Base-by-base conservation (phyloP, 495 filamentous ascomycete genomes). In the Neurospora sp. region DNA sequence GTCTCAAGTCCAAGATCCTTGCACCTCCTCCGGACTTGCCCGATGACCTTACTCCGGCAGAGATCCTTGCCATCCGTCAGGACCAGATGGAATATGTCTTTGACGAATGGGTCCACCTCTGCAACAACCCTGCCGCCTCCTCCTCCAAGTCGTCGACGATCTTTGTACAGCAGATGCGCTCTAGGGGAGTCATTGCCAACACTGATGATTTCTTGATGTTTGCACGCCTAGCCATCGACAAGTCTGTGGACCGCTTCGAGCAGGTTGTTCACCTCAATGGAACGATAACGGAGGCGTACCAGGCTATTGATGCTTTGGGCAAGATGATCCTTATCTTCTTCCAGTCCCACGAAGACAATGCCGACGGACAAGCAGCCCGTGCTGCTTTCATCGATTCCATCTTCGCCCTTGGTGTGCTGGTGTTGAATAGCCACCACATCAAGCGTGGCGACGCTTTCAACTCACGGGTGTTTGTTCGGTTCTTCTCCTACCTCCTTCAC, bases 81-180 rank as follows among this genome's bases (percentile, higher is more conserved):
- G 91, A 95, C 71, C 94, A 97, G 76, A 89, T 97, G 83, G 92
- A 96, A 77, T 98, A 98, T 78, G 87, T 97, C 54, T 97, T 99
- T 79, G 92, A 91, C 11, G 96, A 98, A 80, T 99, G 96, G 96
- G 87, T 94, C 72, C 89, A 90, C 45, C 87, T 98, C 19, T 94
- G 89, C 84, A 89, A 92, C 80, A 91, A 92, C 69, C 86, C 88
- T 11, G 87, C 89, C 74, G 89, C 90, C 0, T 89, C 89, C 13
- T 92, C 94, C 38, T 66, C 54, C 31, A 93, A 91, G 77, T 87
- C 91, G 0, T 85, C 89, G 71, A 82, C 86, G 9, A 88, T 93
- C 2, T 99, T 98, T 82, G 89, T 98, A 43, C 89, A 91, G 70
- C 96, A 98, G 79, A 83, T 98, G 77, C 90, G 94, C 77, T 86